Conservation (phyloP, 2,329 filamentous ascomycete genomes). For the Trichophyton simii region DNA sequence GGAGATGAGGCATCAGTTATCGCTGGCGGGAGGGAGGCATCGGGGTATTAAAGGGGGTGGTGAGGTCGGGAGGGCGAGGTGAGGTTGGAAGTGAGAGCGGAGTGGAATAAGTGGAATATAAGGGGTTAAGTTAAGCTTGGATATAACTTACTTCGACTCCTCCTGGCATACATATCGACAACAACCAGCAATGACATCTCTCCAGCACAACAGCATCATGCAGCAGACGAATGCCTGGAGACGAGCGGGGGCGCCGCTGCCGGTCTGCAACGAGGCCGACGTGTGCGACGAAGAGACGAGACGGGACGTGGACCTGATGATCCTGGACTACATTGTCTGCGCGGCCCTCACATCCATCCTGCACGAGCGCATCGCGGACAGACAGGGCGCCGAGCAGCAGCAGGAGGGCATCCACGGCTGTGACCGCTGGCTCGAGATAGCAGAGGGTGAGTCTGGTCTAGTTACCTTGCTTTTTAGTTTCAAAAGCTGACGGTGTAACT, state of each 20-base stretch:
- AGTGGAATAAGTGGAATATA: no score
- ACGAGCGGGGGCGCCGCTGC: not conserved
- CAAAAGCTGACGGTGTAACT: not conserved
- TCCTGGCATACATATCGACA: no score
- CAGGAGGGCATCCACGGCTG: constrained; percentile 4
- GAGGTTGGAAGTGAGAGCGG: not conserved
- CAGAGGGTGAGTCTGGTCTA: constrained; percentile 18
- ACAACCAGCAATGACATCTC: no score
- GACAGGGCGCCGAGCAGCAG: not conserved
- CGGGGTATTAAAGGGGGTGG: not conserved
- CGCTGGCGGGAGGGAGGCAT: not conserved
- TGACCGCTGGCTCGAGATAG: constrained; percentile 10
- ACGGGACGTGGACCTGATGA: constrained; percentile 41
- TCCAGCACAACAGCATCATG: not conserved
- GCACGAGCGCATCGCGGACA: constrained; percentile 17
- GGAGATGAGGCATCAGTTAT: not conserved
- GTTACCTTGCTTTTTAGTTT: not conserved
- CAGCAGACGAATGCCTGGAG: not conserved
- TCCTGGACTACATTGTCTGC: constrained; percentile 45
- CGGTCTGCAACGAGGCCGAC: not conserved
- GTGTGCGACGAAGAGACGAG: not conserved
- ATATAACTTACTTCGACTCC: not conserved
- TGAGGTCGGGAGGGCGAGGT: not conserved
- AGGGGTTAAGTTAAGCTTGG: not conserved
- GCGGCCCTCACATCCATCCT: constrained; percentile 35